Percentiles rank a stretch among this genome's conserved stretches.
These are phyloP conservation scores for Taphrina deformans DNA, from an alignment of 1,139 yeast species.

Conservation along the genomic window DNA sequence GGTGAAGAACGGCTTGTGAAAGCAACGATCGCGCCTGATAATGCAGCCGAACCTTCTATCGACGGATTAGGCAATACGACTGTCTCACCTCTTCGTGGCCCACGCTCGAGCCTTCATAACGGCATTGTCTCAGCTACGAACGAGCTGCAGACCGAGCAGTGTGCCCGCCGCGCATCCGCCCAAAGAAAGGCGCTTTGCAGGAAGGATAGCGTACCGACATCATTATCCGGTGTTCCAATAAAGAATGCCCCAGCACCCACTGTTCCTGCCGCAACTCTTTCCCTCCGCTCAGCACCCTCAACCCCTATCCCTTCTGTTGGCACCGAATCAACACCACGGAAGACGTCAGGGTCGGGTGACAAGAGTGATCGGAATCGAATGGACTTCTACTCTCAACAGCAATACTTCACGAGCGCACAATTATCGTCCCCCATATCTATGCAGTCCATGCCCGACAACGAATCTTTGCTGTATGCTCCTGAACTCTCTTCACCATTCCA, in stretches of 20 bases:
- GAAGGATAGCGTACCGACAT: background rate
- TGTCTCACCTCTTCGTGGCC: constrained; percentile 23
- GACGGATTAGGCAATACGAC: constrained; percentile 13
- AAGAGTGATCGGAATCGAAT: background rate
- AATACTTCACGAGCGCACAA: constrained; percentile 10
- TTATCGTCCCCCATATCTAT: constrained; percentile 17
- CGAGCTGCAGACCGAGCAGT: background rate
- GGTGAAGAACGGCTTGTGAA: background rate
- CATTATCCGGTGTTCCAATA: background rate
- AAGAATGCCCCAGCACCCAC: background rate
- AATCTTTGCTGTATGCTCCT: background rate
- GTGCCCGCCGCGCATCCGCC: constrained; percentile 1
- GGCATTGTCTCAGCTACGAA: constrained; percentile 1
- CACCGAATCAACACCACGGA: background rate
- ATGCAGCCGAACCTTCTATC: constrained; percentile 1
- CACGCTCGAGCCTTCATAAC: background rate
- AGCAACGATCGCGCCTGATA: background rate
- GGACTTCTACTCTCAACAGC: constrained; percentile 17
- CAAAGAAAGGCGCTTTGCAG: background rate
- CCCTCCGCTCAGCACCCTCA: background rate
- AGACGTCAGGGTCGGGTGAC: background rate
- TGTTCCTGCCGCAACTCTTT: background rate
- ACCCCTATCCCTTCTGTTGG: background rate
- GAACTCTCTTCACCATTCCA: constrained; percentile 7
- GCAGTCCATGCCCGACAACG: constrained; percentile 1